Evolutionary conservation across 345 rosid species (phyloP).

Genomic region (Aquilaria malaccensis): DNA sequence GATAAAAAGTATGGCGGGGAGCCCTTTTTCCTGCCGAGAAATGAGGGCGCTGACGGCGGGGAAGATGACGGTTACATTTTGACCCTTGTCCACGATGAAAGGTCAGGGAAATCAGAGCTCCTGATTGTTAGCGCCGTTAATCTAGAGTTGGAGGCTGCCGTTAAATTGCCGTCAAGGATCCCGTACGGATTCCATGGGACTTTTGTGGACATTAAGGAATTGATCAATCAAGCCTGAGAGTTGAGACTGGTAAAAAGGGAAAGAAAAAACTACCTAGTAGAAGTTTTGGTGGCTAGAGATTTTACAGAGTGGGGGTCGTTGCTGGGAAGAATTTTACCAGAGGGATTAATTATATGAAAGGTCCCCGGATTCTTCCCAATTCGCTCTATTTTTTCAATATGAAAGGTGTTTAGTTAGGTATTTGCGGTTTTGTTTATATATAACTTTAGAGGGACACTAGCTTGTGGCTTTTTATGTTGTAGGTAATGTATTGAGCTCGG

Average conservation of each 20-base stretch:
- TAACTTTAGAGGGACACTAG: conserved; percentile 20
- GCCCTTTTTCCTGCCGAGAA: conserved; percentile 64
- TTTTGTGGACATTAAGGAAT: conserved; percentile 52
- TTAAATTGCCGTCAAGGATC: conserved; percentile 80
- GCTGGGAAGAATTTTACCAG: conserved; percentile 30
- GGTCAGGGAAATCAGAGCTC: conserved; percentile 72
- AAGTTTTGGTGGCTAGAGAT: too few species aligned
- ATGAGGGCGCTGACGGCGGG: conserved; percentile 20
- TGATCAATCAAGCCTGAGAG: conserved; percentile 56
- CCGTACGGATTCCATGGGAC: conserved; percentile 98
- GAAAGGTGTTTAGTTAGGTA: conserved; percentile 2
- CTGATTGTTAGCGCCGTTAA: conserved; percentile 67
- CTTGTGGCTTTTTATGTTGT: conserved; percentile 41
- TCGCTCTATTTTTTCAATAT: neutral
- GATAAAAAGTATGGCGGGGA: conserved; percentile 74
- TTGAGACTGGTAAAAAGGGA: conserved; percentile 6
- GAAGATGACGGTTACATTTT: conserved; percentile 87
- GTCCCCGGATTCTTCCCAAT: conserved; percentile 40
- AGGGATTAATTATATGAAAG: conserved; percentile 30
- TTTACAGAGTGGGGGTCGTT: neutral
- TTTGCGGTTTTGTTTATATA: neutral
- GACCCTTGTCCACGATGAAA: conserved; percentile 79
- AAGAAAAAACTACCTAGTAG: neutral
- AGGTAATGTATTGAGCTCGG: conserved; percentile 41
- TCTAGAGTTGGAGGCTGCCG: conserved; percentile 57